A percentile compares a stretch with the other conserved stretches of the same genome.
Conservation (phyloP, 2,329 filamentous ascomycete species). For the Diaporthe australafricana region DNA sequence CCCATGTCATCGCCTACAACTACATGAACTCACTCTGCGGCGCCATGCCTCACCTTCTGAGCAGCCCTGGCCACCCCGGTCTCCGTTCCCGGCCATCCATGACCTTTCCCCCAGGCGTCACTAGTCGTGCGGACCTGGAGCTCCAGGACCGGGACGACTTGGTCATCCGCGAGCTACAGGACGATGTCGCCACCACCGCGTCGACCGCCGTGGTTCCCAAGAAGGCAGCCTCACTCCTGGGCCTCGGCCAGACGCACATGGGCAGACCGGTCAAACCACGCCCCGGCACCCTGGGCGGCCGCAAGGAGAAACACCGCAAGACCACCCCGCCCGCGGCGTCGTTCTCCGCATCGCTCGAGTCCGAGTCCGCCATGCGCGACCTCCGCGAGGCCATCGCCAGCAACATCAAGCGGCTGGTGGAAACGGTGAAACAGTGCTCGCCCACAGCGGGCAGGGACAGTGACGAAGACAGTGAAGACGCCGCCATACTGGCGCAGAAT, state of each 20-base stretch:
- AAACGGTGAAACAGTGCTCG: conserved; percentile 54
- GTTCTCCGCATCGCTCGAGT: conserved; percentile 25
- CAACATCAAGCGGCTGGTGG: conserved; percentile 63
- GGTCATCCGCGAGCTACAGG: conserved; percentile 30
- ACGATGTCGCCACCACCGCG: conserved; percentile 41
- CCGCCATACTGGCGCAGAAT: conserved; percentile 30
- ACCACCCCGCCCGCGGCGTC: conserved; percentile 10
- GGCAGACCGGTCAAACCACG: conserved; percentile 35
- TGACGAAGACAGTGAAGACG: conserved; percentile 27
- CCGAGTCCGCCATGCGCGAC: conserved; percentile 53
- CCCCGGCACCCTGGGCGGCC: conserved; percentile 30
- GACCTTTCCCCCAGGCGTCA: conserved; percentile 34
- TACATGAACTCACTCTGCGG: conserved; percentile 58
- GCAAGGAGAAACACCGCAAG: conserved; percentile 39
- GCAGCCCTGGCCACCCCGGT: neutral
- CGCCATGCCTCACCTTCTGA: conserved; percentile 3
- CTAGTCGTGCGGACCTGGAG: conserved; percentile 37
- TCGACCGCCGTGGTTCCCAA: conserved; percentile 53
- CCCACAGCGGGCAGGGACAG: conserved; percentile 18
- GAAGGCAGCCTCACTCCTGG: conserved; percentile 65
- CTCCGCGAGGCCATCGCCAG: conserved; percentile 61
- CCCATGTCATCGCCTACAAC: conserved; percentile 69
- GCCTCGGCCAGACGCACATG: conserved; percentile 50
- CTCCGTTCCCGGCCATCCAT: conserved; percentile 20
- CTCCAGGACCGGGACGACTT: conserved; percentile 34